Conservation (phyloP, 768 basidiomycete genomes). For the Termitomyces sp. region DNA sequence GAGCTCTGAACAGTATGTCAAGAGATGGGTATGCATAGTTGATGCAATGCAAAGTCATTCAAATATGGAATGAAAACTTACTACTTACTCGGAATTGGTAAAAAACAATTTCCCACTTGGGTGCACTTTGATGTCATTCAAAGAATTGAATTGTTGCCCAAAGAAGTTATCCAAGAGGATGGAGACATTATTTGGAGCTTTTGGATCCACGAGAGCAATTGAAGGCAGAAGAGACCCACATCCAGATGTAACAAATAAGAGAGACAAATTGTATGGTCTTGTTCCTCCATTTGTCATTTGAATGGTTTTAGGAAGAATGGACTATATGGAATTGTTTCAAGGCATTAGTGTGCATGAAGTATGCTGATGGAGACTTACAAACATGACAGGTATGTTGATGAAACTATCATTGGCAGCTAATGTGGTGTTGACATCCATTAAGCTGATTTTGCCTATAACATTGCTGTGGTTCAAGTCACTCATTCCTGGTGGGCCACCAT, state of each 20-base stretch:
- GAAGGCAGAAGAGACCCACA: too few relatives aligned
- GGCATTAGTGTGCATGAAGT: not conserved
- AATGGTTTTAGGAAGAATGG: too few relatives aligned
- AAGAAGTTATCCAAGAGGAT: slow-evolving; percentile 54
- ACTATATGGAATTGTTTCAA: not conserved
- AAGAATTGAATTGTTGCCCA: slow-evolving; percentile 77
- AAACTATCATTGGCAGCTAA: too few relatives aligned
- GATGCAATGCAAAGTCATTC: not conserved
- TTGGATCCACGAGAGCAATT: too few relatives aligned
- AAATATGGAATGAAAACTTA: not conserved
- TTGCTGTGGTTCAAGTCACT: too few relatives aligned
- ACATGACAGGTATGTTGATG: slow-evolving; percentile 48
- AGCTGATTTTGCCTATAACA: too few relatives aligned
- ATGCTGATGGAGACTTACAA: slow-evolving; percentile 25
- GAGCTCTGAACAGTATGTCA: not conserved
- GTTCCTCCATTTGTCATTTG: too few relatives aligned
- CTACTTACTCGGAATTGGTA: slow-evolving; percentile 62
- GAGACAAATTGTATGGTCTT: too few relatives aligned
- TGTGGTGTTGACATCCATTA: too few relatives aligned
- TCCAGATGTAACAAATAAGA: too few relatives aligned
- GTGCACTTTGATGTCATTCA: slow-evolving; percentile 77
- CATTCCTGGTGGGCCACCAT: too few relatives aligned
- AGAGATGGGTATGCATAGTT: not conserved
- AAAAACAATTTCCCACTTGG: slow-evolving; percentile 71
- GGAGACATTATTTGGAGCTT: too few relatives aligned